These are phyloP conservation scores for Graphilbum sp. DNA, from an alignment of 2,329 filamentous ascomycete genomes.

Conservation along the genomic window DNA sequence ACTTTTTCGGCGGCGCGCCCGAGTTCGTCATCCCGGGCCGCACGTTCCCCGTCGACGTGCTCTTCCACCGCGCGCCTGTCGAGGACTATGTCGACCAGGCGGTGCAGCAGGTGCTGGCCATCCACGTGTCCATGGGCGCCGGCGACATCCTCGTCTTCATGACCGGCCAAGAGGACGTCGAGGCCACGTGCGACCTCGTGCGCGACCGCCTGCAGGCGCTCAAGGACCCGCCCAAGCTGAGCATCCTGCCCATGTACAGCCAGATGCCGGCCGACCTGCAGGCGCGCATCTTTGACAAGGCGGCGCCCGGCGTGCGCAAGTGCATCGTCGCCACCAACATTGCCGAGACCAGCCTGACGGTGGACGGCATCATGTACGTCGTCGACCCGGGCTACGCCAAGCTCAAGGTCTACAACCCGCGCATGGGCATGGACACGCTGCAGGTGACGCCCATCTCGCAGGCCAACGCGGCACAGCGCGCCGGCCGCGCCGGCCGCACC, in stretches of 20 bases:
- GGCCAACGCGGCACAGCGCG: conserved; percentile 85
- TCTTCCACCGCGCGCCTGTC: conserved; percentile 86
- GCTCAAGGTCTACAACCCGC: conserved; percentile 94
- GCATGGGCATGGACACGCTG: conserved; percentile 98
- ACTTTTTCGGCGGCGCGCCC: conserved; percentile 89
- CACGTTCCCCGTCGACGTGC: conserved; percentile 92
- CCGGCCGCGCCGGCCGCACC: conserved; percentile 83
- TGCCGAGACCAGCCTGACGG: conserved; percentile 91
- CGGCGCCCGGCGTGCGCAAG: conserved; percentile 79
- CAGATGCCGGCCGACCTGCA: conserved; percentile 98
- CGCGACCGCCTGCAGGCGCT: conserved; percentile 74
- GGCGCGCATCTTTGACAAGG: conserved; percentile 92
- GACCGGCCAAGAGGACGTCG: conserved; percentile 98
- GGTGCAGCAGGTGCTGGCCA: conserved; percentile 87
- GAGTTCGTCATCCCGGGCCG: conserved; percentile 93
- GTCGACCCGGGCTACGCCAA: conserved; percentile 95
- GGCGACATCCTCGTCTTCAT: conserved; percentile 98
- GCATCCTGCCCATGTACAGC: conserved; percentile 94
- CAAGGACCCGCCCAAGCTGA: conserved; percentile 88
- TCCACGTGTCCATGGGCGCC: conserved; percentile 83
- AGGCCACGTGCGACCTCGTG: conserved; percentile 85
- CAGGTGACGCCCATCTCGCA: conserved; percentile 97
- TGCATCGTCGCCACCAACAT: conserved; percentile 98
- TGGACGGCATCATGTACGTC: conserved; percentile 98
- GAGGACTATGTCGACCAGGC: conserved; percentile 97